phyloP scores from a whole-genome alignment of 768 basidiomycete species.

The Russula vinacea region DNA sequence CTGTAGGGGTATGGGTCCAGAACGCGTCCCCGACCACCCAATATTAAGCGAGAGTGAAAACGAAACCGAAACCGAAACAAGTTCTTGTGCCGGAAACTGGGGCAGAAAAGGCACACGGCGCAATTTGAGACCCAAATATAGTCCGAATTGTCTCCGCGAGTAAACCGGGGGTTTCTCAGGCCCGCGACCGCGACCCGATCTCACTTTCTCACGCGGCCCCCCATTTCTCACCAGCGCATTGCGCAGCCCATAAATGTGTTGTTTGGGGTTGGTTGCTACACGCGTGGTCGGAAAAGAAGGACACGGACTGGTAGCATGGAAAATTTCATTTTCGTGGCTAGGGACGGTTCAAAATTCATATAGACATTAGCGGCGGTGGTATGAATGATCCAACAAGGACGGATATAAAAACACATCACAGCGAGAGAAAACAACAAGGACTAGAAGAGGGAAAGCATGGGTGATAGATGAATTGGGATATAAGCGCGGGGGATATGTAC shows the following conservation, averaged over 20 bases:
- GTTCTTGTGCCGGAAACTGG: background rate
- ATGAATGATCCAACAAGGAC: slow-evolving; percentile 3
- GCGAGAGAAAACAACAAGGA: slow-evolving; percentile 8
- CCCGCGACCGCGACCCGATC: no score
- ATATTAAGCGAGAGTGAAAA: background rate
- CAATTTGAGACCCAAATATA: background rate
- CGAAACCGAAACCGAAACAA: background rate
- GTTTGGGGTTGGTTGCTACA: no score
- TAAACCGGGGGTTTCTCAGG: background rate
- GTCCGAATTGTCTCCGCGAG: slow-evolving; percentile 3
- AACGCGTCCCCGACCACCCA: background rate
- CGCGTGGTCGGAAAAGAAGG: no score
- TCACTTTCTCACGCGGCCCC: no score
- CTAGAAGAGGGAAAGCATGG: slow-evolving; percentile 3
- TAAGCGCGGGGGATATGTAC: no score
- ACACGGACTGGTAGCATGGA: no score
- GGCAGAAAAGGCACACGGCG: background rate
- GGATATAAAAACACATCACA: background rate
- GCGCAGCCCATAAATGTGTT: no score
- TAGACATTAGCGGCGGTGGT: background rate
- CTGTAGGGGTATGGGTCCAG: background rate
- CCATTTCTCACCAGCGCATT: no score
- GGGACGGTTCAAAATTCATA: no score
- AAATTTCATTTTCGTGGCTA: no score
- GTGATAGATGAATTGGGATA: background rate